Base-by-base conservation (phyloP, 2,329 filamentous ascomycete species). In the Neonectria coccinea region DNA sequence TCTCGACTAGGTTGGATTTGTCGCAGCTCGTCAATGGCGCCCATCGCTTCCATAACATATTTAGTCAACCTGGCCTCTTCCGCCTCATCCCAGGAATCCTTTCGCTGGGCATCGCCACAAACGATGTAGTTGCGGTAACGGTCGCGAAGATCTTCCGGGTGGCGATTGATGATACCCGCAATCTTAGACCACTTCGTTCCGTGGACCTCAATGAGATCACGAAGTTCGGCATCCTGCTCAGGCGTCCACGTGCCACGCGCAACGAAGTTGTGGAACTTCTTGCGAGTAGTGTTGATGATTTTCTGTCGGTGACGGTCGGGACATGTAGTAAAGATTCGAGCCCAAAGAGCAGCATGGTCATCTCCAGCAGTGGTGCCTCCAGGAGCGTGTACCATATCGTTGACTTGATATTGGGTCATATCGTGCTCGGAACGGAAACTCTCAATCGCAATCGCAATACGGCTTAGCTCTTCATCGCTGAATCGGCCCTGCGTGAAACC, bases 61-160 rank as follows among this genome's bases (percentile, higher is more conserved):
- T 79, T 74, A 1, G 81, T 80, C 27, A 92, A 78, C 10, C 75
- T 78, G 0, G 79, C 76, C 71, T 91, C 88, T 70, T 94, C 91
- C 0, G 84, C 81, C 18, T 84, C 77, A 2, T 80, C 82, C 91
- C 92, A 94, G 1, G 79, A 76, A 36, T 86, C 84, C 45, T 81
- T 84, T 33, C 82, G 82, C 60, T 82, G 80, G 0, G 81, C 83
- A 6, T 85, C 81, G 20, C 85, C 85, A 58, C 87, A 89, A 50
- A 89, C 79, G 22, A 91, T 79, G 70, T 91, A 89, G 70, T 92
- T 91, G 42, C 89, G 84, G 81, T 89, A 92, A 4, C 91, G 88
- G 74, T 93, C 91, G 55, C 90, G 86, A 56, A 89, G 84, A 73
- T 93, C 90, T 64, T 88, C 86, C 0, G 86, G 82, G 42, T 88